These are phyloP conservation scores for Staphylotrichum longicolle DNA, from an alignment of 495 filamentous ascomycete species.

Conservation along the genomic window DNA sequence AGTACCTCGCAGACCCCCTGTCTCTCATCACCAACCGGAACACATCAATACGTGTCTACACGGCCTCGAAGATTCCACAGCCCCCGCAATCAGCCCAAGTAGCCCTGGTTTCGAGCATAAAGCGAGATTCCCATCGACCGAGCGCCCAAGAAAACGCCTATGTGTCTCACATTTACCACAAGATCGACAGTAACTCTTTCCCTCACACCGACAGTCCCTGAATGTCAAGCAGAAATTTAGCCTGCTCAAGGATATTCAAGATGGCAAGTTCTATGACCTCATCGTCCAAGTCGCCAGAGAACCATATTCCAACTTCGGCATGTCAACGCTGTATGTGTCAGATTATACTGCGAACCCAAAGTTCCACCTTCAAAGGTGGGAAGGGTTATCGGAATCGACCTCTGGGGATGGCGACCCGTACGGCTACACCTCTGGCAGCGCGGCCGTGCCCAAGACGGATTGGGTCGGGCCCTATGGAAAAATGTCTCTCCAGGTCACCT, in stretches of 20 bases:
- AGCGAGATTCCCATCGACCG: slow-evolving; percentile 18
- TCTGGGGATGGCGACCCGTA: slow-evolving; percentile 29
- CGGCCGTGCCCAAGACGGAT: slow-evolving; percentile 4
- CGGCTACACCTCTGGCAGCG: slow-evolving; percentile 29
- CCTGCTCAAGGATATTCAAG: slow-evolving; percentile 62
- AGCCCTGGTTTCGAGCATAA: slow-evolving; percentile 29
- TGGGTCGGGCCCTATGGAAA: slow-evolving; percentile 82
- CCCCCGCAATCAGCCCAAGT: slow-evolving; percentile 36
- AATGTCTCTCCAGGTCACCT: slow-evolving; percentile 66
- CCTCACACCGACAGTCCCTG: slow-evolving; percentile 45
- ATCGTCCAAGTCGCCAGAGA: slow-evolving; percentile 73
- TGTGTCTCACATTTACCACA: slow-evolving; percentile 42
- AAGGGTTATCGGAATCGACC: slow-evolving; percentile 36
- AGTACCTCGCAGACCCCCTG: slow-evolving; percentile 18
- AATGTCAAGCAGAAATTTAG: slow-evolving; percentile 56
- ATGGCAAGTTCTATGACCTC: slow-evolving; percentile 62
- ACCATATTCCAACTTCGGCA: slow-evolving; percentile 48
- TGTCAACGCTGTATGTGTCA: slow-evolving; percentile 68
- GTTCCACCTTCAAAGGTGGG: slow-evolving; percentile 59
- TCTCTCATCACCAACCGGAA: slow-evolving; percentile 41
- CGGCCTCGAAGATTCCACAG: slow-evolving; percentile 40
- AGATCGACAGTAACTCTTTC: slow-evolving; percentile 39
- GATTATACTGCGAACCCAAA: slow-evolving; percentile 75
- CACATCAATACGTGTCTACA: slow-evolving; percentile 41
- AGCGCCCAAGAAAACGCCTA: slow-evolving; percentile 36